These are phyloP conservation scores for Suhomyces bribrorum DNA, from an alignment of 1,139 yeast genomes.

Conservation along the genomic window DNA sequence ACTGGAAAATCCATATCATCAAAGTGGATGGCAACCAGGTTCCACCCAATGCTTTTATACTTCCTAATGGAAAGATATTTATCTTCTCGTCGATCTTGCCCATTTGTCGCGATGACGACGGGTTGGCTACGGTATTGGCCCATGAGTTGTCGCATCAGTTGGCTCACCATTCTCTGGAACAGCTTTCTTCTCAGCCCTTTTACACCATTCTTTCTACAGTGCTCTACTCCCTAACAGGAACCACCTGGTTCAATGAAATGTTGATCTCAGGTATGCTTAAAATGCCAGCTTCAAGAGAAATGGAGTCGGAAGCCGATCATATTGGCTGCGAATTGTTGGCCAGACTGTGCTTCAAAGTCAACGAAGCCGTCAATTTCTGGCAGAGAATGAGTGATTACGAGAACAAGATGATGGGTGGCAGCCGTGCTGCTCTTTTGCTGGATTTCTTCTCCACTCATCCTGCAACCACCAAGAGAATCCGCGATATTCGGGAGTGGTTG, in stretches of 20 bases:
- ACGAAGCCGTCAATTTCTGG: conserved; percentile 79
- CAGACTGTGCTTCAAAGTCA: conserved; percentile 79
- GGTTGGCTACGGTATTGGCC: conserved; percentile 87
- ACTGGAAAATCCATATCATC: conserved; percentile 86
- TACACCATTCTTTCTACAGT: conserved; percentile 49
- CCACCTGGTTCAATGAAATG: conserved; percentile 46
- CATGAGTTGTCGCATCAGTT: conserved; percentile 94
- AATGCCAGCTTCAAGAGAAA: conserved; percentile 84
- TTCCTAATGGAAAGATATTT: conserved; percentile 95
- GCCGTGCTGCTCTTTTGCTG: conserved; percentile 27
- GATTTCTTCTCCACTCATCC: conserved; percentile 92
- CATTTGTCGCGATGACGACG: conserved; percentile 80
- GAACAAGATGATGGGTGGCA: conserved; percentile 21
- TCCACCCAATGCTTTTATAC: conserved; percentile 94
- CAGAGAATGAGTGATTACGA: conserved; percentile 72
- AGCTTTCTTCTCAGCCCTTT: conserved; percentile 62
- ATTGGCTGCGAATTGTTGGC: conserved; percentile 93
- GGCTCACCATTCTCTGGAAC: conserved; percentile 89
- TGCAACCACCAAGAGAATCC: conserved; percentile 69
- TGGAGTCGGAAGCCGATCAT: conserved; percentile 96
- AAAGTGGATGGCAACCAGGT: conserved; percentile 54
- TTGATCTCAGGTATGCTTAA: conserved; percentile 61
- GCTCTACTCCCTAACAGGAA: conserved; percentile 39
- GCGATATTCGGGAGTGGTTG: conserved; percentile 70
- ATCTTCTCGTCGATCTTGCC: conserved; percentile 80